Base-by-base conservation (phyloP, 179 eudicot species). In the Spinacia oleracea region DNA sequence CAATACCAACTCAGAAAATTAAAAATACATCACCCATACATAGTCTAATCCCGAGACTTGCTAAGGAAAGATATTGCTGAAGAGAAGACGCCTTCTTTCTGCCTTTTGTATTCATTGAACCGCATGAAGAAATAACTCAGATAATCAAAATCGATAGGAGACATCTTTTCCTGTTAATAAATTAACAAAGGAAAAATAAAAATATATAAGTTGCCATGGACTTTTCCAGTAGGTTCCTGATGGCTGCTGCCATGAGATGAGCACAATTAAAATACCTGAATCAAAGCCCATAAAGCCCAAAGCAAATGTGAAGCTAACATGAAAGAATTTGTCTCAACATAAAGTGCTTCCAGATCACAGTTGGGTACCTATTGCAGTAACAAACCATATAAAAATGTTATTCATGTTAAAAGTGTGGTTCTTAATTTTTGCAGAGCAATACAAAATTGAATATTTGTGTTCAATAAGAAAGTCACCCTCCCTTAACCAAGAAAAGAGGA, bases 251-350 rank as follows among this genome's bases (percentile, higher is more conserved):
- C 55, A 16, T 46, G 31, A 20, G 14, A 76, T 14, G 68, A 27
- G 55, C 6, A 64, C 45, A 77, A 65, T 40, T 3, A 18, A 23
- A 79, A 12, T 88, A 94, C 97, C 97, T 94, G 98, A 81, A 94
- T 94, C 48, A 94, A 76, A 72, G 97, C 96, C 99, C 99, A 96
- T 59, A 94, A 71, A 73, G 96, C 99, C 99, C 99, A 96, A 80
- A 79, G 89, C 81, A 96, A 40, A 85, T 96, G 99, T 81, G 99
- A 96, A 78, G 93, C 94, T 74, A 96, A 84, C 94, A 83, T 94
- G 84, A 84, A 96, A 31, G 89, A 58, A 64, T 87, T 91, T 27
- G 99, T 86, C 86, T 96, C 99, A 20, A 91, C 82, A 67, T 90
- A 90, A 20, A 96, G 90, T 34, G 91, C 87, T 79, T 92, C 90